Evolutionary conservation across 208 protist genomes (phyloP), one percentile per base, ranked within the genome.

Genomic region (Histomonas meleagridis): DNA sequence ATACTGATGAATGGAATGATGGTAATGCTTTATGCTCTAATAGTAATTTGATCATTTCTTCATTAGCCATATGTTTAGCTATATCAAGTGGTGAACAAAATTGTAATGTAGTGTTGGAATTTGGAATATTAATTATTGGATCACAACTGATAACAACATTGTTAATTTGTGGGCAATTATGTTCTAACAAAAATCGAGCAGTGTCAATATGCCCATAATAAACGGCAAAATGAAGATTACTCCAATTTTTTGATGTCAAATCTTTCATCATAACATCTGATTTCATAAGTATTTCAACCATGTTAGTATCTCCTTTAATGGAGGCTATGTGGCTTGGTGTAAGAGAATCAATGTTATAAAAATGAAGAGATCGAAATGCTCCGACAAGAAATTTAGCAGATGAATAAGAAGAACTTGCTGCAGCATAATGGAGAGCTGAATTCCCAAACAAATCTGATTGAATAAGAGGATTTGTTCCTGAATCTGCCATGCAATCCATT

Each of bases 401-500:
- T 0, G 32, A 38, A 55, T 55, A 55, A 26, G 76, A 51, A 55
- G 18, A 32, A 55, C 46, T 38, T 28, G 46, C n/a, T 18, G 76
- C 46, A 40, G 76, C 76, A 38, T 86, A 86, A 48, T 86, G 76
- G 32, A 86, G 46, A 55, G 10, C 76, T 86, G 76, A 38, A 57
- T 86, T 86, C 38, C 76, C 76, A n/a, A 38, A 86, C 32, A 57
- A 86, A 86, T 86, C 76, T 23, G 40, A n/a, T n/a, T n/a, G n/a
- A n/a, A n/a, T n/a, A n/a, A n/a, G n/a, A n/a, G n/a, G n/a, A n/a
- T n/a, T n/a, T n/a, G n/a, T n/a, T n/a, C n/a, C n/a, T n/a, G n/a
- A n/a, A n/a, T n/a, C n/a, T n/a, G n/a, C n/a, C n/a, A n/a, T n/a
- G n/a, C n/a, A n/a, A n/a, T n/a, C n/a, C n/a, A n/a, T n/a, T n/a